These are phyloP conservation scores for Sclerotinia borealis DNA, from an alignment of 2,329 filamentous ascomycete genomes.

Conservation along the genomic window DNA sequence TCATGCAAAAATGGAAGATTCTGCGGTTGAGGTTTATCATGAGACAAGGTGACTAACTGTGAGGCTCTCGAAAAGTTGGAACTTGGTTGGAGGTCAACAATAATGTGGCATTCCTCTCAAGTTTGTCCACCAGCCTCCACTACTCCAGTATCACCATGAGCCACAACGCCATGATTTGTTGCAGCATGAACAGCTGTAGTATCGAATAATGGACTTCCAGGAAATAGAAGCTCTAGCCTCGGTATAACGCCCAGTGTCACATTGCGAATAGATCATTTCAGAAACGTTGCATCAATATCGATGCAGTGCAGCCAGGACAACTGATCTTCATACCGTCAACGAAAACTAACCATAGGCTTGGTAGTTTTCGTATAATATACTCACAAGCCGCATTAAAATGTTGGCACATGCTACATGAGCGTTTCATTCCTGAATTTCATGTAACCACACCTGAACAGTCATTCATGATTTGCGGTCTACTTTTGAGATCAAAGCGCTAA, in stretches of 20 bases:
- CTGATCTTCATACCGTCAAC: neutral
- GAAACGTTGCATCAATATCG: neutral
- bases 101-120: neutral
- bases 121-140: neutral
- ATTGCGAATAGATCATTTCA: neutral
- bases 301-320: neutral
- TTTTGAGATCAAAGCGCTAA: neutral
- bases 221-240: no score
- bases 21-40: no score
- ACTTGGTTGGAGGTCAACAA: neutral
- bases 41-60: neutral
- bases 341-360: neutral
- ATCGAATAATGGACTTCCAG: no score
- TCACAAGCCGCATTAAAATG: neutral
- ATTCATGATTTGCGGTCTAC: neutral
- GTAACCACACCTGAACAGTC: neutral
- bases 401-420: neutral
- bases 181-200: neutral
- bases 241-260: neutral
- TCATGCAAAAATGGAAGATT: no score
- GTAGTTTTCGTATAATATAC: rapidly evolving
- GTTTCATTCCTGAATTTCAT: neutral
- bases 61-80: neutral
- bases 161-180: no score
- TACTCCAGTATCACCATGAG: neutral